A percentile compares a stretch with the other conserved stretches of the same genome.
Conservation (phyloP, 331 rosid species). For the Telfairia occidentalis region DNA sequence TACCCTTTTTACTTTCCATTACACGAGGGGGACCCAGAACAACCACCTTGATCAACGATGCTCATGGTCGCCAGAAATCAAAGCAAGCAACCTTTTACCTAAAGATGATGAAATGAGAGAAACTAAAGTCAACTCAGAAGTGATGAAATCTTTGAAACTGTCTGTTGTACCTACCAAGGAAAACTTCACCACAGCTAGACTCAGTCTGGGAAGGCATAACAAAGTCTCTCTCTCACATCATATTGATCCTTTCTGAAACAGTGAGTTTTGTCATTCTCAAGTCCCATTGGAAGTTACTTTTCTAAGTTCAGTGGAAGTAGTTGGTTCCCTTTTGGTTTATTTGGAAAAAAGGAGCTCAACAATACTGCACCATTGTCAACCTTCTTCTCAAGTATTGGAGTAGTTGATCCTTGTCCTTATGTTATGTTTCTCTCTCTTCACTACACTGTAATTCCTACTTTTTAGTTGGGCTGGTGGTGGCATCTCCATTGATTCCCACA, state of each 20-base stretch:
- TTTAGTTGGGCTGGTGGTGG: conserved; percentile 7
- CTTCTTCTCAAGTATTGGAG: conserved; percentile 28
- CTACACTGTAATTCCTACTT: neutral
- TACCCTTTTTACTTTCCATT: neutral
- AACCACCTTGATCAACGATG: neutral
- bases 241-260: conserved; percentile 12
- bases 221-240: conserved; percentile 14
- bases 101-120: neutral
- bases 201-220: neutral
- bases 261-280: conserved; percentile 10
- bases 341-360: conserved; percentile 44
- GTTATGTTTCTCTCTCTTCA: conserved; percentile 4
- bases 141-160: conserved; percentile 7
- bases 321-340: conserved; percentile 37
- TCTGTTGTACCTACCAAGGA: conserved; percentile 19
- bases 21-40: conserved; percentile 1
- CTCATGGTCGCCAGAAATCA: neutral
- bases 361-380: conserved; percentile 46
- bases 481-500: neutral
- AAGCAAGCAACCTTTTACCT: neutral
- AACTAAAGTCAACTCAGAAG: conserved; percentile 12
- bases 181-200: conserved; percentile 17
- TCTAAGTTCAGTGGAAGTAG: conserved; percentile 35
- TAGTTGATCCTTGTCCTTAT: conserved; percentile 32
- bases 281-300: neutral